phyloP scores from a whole-genome alignment of 225 moss, liverwort and hornwort genomes.

The Rhytidiadelphus loreus region DNA sequence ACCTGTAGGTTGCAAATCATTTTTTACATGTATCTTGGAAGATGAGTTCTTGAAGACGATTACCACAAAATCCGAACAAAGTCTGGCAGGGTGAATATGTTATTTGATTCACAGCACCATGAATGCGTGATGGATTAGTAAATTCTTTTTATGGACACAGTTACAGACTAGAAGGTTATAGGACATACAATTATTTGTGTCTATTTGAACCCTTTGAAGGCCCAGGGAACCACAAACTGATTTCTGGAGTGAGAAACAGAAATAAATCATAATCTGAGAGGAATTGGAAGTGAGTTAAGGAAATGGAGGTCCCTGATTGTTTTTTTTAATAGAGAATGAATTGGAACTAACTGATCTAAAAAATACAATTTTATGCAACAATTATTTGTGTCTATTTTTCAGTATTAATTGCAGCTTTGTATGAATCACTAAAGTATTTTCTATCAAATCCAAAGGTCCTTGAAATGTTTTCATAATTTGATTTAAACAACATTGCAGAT shows the following conservation, averaged over 20 bases:
- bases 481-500: no score
- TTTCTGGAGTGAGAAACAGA: background rate
- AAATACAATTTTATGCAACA: background rate
- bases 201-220: background rate
- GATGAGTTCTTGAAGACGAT: background rate
- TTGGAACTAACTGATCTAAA: background rate
- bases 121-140: background rate
- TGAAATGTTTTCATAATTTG: no score
- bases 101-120: background rate
- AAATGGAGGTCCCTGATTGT: background rate
- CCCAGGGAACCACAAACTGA: background rate
- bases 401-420: no score
- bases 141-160: background rate
- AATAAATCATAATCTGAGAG: background rate
- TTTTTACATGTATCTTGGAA: background rate
- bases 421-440: no score
- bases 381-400: background rate
- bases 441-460: no score
- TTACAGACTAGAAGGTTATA: background rate
- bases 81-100: background rate
- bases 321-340: background rate
- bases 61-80: background rate
- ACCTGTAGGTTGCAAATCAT: background rate
- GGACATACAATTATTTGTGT: background rate
- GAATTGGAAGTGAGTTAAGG: background rate